These are phyloP conservation scores for Bruguiera hainesii DNA, from an alignment of 441 rosid genomes.

Conservation along the genomic window DNA sequence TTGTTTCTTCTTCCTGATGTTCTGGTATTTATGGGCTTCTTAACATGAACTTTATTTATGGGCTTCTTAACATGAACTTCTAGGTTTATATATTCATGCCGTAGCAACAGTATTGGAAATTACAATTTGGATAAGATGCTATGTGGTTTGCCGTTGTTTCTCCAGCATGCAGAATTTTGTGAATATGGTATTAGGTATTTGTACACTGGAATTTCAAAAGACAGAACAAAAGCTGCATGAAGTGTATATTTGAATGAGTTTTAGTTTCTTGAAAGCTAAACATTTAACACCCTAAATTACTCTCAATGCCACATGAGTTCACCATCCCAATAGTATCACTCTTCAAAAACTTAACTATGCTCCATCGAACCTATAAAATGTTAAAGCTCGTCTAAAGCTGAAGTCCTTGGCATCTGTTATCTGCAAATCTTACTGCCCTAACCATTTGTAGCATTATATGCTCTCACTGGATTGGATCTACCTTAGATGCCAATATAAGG, in stretches of 20 bases:
- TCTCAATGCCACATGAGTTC: neutral
- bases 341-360: neutral
- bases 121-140: neutral
- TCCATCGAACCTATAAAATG: neutral
- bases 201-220: neutral
- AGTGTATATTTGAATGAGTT: neutral
- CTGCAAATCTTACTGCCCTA: neutral
- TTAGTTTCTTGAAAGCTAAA: too few relatives aligned
- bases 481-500: neutral
- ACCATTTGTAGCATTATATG: neutral
- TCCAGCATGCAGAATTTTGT: neutral
- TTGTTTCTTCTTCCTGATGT: conserved; percentile 77
- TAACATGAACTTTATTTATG: conserved; percentile 39
- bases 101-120: neutral
- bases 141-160: neutral
- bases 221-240: neutral
- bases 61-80: conserved; percentile 39
- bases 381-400: neutral
- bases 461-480: neutral
- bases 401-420: neutral
- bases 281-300: neutral
- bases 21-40: conserved; percentile 68
- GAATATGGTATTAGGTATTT: neutral
- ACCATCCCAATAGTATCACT: neutral
- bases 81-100: neutral